These are phyloP conservation scores for Debaryomyces psychrophilus DNA, from an alignment of 1,139 yeast species.

Conservation along the genomic window DNA sequence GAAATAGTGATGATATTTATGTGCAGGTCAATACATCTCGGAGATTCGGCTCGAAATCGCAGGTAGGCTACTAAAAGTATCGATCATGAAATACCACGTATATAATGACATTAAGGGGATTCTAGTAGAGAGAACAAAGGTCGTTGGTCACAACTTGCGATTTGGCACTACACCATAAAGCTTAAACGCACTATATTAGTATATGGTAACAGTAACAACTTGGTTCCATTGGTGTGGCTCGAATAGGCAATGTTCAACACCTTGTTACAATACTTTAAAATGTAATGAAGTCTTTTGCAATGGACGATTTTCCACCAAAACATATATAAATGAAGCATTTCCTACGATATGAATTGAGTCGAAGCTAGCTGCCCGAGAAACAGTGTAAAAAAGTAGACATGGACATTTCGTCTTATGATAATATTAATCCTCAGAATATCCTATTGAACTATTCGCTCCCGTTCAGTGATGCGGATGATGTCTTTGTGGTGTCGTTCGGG, in stretches of 20 bases:
- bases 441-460: conserved; percentile 24
- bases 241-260: conserved; percentile 9
- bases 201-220: conserved; percentile 2
- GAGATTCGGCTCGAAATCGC: conserved; percentile 6
- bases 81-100: background rate
- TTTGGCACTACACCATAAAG: background rate
- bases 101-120: background rate
- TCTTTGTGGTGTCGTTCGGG: conserved; percentile 16
- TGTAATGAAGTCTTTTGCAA: conserved; percentile 13
- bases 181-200: background rate
- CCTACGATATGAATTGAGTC: background rate
- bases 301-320: conserved; percentile 13
- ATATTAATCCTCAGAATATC: conserved; percentile 19
- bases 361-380: conserved; percentile 9
- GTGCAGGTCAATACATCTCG: background rate
- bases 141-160: background rate
- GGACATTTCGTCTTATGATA: conserved; percentile 14
- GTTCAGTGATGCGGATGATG: conserved; percentile 11
- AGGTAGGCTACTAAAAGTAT: background rate
- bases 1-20: conserved; percentile 9
- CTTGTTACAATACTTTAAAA: background rate
- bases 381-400: conserved; percentile 5
- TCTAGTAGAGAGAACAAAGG: background rate
- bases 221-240: conserved; percentile 10
- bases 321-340: conserved; percentile 7